Evolutionary conservation across 345 rosid species (phyloP), one percentile per base, ranked within the genome.

Genomic region (Lagerstroemia speciosa): DNA sequence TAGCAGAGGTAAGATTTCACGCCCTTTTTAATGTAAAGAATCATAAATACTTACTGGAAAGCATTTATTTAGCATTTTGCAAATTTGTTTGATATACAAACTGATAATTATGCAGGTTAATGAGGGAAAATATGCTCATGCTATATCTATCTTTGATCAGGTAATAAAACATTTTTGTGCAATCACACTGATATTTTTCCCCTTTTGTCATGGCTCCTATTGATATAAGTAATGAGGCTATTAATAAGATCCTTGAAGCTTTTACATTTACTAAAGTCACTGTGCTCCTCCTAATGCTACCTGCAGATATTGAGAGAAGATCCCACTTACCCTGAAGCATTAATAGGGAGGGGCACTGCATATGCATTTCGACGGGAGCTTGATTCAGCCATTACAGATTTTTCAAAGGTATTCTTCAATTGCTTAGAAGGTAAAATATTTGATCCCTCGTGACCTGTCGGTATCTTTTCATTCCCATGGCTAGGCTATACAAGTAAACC

Each of bases 311-410:
- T 94, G 69, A 86, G 74, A 76, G 95, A 91, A 76, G 93, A 93
- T 75, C 94, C 96, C 20, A 81, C 76, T 50, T 89, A 93, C 77
- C 95, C 96, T 10, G 98, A 93, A 81, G 99, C 96, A 45, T 84
- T 94, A 64, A 88, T 94, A 58, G 97, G 99, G 65, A 88, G 99
- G 83, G 97, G 99, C 66, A 94, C 99, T 70, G 97, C 99, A 68
- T 75, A 83, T 85, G 99, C 99, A 52, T 94, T 94, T 78, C 87
- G 85, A 70, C 83, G 93, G 72, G 96, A 94, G 80, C 88, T 94
- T 60, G 87, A 86, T 78, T 78, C 82, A 75, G 97, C 99, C 70
- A 91, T 89, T 73, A 79, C 76, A 65, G 99, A 94, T 83, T 94
- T 94, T 78, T 84, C 97, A 10, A 86, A 88, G 96, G 99, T 94